A percentile compares a stretch with the other conserved stretches of the same genome.
Conservation (phyloP, 495 filamentous ascomycete species). For the Penicillium paradoxum region DNA sequence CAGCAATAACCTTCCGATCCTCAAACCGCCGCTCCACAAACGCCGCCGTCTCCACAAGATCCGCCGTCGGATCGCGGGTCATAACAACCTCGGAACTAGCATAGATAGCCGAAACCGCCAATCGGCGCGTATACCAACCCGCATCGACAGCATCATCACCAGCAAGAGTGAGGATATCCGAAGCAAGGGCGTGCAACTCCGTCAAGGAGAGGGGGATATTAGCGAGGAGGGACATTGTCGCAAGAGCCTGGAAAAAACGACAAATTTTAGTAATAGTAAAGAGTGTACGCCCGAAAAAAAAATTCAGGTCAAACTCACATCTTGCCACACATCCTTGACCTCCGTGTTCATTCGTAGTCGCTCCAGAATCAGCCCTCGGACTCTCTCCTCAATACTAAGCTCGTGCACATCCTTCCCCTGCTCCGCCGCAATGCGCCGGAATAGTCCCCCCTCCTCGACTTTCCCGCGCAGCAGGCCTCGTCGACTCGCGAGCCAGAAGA, state of each 20-base stretch:
- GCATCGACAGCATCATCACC: conserved; percentile 77
- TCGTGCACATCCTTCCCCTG: not conserved
- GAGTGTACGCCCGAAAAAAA: too few species aligned
- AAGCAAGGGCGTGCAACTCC: conserved; percentile 74
- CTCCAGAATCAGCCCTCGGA: conserved; percentile 63
- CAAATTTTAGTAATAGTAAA: too few species aligned
- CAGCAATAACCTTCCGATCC: conserved; percentile 57
- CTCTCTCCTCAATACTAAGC: conserved; percentile 48
- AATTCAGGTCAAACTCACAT: conserved; percentile 49
- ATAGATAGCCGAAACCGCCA: conserved; percentile 72
- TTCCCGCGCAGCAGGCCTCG: conserved; percentile 49
- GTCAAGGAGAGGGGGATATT: conserved; percentile 71
- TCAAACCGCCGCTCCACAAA: conserved; percentile 75
- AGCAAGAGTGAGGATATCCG: conserved; percentile 83
- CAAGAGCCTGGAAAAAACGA: conserved; percentile 61
- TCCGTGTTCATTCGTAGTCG: conserved; percentile 66
- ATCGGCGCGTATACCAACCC: conserved; percentile 87
- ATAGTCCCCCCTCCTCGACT: conserved; percentile 40
- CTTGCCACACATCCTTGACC: conserved; percentile 73
- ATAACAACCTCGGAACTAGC: conserved; percentile 85
- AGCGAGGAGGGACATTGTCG: conserved; percentile 74
- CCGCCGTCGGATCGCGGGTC: conserved; percentile 71
- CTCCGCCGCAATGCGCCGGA: conserved; percentile 8
- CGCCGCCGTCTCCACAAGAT: conserved; percentile 65
- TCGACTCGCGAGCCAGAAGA: conserved; percentile 72